Percentiles rank a stretch among this genome's conserved stretches.
These are phyloP conservation scores for Hypoxylon sp. DNA, from an alignment of 2,329 filamentous ascomycete species.

Conservation along the genomic window DNA sequence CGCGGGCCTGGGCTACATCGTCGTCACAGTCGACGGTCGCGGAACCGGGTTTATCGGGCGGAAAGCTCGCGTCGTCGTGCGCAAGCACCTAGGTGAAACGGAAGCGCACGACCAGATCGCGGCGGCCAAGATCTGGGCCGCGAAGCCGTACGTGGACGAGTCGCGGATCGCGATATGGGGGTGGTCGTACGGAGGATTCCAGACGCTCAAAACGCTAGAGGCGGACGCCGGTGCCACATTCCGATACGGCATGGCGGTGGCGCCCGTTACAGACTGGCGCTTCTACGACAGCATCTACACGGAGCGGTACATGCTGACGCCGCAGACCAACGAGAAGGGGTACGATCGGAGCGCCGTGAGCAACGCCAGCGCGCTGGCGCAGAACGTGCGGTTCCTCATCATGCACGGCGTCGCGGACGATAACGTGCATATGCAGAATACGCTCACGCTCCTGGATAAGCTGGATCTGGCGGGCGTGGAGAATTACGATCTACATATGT, in stretches of 20 bases:
- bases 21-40: conserved; percentile 93
- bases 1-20: conserved; percentile 88
- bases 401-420: conserved; percentile 98
- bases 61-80: conserved; percentile 83
- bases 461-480: conserved; percentile 85
- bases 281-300: conserved; percentile 97
- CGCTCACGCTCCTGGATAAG: conserved; percentile 86
- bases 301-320: conserved; percentile 97
- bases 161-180: conserved; percentile 94
- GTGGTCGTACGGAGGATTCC: conserved; percentile 97
- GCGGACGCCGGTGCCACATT: conserved; percentile 90
- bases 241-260: conserved; percentile 97
- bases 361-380: conserved; percentile 79
- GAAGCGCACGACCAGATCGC: conserved; percentile 94
- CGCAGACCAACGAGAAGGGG: conserved; percentile 82
- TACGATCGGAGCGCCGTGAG: conserved; percentile 82
- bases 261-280: conserved; percentile 97
- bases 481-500: conserved; percentile 97
- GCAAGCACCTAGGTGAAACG: conserved; percentile 85
- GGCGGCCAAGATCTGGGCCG: conserved; percentile 86
- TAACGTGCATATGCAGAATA: conserved; percentile 98
- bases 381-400: conserved; percentile 88
- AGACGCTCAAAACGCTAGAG: conserved; percentile 94
- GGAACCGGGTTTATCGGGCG: conserved; percentile 94
- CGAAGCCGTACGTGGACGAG: conserved; percentile 85